Evolutionary conservation across 495 filamentous ascomycete genomes (phyloP).

Genomic region (Aspergillus biplanus): DNA sequence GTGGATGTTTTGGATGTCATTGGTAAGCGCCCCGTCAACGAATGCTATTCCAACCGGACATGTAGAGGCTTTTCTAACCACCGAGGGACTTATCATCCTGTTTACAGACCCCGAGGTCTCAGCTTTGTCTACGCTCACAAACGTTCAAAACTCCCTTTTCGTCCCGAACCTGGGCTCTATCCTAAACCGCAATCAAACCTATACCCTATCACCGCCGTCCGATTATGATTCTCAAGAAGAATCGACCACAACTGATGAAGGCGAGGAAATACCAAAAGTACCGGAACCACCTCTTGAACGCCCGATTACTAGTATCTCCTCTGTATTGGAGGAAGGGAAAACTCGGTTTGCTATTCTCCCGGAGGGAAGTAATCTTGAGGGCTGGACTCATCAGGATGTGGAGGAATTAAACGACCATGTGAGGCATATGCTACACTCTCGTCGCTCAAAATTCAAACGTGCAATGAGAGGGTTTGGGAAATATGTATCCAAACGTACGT

Average conservation of each 20-base stretch:
- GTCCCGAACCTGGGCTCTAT: conserved; percentile 68
- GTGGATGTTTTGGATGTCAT: conserved; percentile 75
- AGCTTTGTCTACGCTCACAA: conserved; percentile 73
- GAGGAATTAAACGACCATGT: conserved; percentile 79
- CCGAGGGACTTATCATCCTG: background rate
- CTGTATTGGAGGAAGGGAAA: conserved; percentile 33
- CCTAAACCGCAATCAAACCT: conserved; percentile 73
- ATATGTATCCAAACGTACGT: conserved; percentile 68
- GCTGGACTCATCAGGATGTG: conserved; percentile 71
- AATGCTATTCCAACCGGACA: conserved; percentile 1
- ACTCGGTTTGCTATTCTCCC: conserved; percentile 47
- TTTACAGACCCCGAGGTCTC: conserved; percentile 71
- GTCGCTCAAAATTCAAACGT: conserved; percentile 73
- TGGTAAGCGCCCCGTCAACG: conserved; percentile 44
- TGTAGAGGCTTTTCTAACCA: background rate
- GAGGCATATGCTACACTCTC: conserved; percentile 79
- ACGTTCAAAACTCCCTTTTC: conserved; percentile 80
- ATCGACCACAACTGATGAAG: conserved; percentile 36
- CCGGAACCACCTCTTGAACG: conserved; percentile 30
- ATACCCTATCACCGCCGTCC: conserved; percentile 60
- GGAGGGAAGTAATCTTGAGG: conserved; percentile 65
- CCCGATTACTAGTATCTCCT: conserved; percentile 39
- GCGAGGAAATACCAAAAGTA: conserved; percentile 30
- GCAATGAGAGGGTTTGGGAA: conserved; percentile 74
- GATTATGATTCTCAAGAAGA: conserved; percentile 26